Base-by-base conservation (phyloP, 768 basidiomycete species). In the Amanita thiersii region DNA sequence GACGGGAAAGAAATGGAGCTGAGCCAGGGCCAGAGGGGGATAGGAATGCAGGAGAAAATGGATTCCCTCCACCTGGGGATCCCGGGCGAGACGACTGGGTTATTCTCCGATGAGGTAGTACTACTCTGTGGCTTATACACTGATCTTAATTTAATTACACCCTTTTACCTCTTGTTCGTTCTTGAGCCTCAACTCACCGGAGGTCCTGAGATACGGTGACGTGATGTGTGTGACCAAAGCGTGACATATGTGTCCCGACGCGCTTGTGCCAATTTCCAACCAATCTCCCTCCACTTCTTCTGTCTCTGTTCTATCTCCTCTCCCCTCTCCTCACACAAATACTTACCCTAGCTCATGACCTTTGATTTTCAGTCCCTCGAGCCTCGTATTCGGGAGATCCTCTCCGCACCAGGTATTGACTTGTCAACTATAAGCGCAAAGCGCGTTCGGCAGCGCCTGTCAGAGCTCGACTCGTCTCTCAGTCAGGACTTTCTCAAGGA, bases 401-500 rank as follows among this genome's bases (percentile, higher is more conserved):
- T 91, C 39, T 69, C 75, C 21, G 80, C 81, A 14, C 88, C 88
- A 2, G 80, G 77, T 35, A 81, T 75, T 35, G 84, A 91, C 68
- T 71, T 91, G 52, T 47, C 68, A 34, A 84, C 81, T 34, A 86
- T 91, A 60, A 86, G 80, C 56, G 91, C 90, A 34, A 94, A 89
- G 65, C 80, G 79, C 62, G 89, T 96, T 52, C 78, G 92, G 49
- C 83, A 82, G 55, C 75, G 79, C 56, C 65, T 91, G 47, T 52
- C 66, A 43, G 75, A 75, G 46, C 40, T 64, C 46, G 69, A 77
- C 58, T 58, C 73, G 6, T 60, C 69, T 14, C 55, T 87, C 40
- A 77, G 81, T 5, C 43, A 69, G 18, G 78, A 78, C 20, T 62
- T 72, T 39, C 56, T 93, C 46, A 84, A 79, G 53, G 70, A 75